These are phyloP conservation scores for Zymoseptoria passerinii DNA, from an alignment of 2,329 filamentous ascomycete genomes.

Conservation along the genomic window DNA sequence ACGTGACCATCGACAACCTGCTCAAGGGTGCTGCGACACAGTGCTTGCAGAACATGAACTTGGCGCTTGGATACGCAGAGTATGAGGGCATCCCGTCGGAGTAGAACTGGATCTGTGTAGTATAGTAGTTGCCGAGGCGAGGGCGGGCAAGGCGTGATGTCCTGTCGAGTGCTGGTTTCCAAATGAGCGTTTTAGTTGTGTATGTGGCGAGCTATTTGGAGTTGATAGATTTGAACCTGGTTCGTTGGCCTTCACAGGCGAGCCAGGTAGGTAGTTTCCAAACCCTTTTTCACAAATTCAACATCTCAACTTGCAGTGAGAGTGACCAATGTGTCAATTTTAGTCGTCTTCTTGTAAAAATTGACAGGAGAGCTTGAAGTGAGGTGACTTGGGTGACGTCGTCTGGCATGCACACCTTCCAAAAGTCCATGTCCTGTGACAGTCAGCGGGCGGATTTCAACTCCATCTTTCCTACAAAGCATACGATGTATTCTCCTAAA, in stretches of 20 bases:
- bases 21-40: slow-evolving; percentile 90
- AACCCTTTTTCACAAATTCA: neutral
- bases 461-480: neutral
- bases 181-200: neutral
- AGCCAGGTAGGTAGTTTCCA: neutral
- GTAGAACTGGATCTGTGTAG: slow-evolving; percentile 18
- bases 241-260: neutral
- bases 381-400: neutral
- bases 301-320: neutral
- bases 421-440: neutral
- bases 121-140: neutral
- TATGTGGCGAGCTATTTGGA: neutral
- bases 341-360: neutral
- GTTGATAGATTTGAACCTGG: neutral
- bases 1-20: slow-evolving; percentile 87
- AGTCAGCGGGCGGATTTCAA: neutral
- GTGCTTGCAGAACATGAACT: slow-evolving; percentile 92
- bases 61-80: slow-evolving; percentile 79
- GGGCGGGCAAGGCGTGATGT: neutral
- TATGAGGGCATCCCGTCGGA: slow-evolving; percentile 74
- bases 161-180: neutral
- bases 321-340: neutral
- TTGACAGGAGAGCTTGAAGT: neutral
- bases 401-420: neutral
- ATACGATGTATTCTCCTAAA: slow-evolving; percentile 5